phyloP scores from a whole-genome alignment of 2,329 filamentous ascomycete species.

The Aspergillus texensis region DNA sequence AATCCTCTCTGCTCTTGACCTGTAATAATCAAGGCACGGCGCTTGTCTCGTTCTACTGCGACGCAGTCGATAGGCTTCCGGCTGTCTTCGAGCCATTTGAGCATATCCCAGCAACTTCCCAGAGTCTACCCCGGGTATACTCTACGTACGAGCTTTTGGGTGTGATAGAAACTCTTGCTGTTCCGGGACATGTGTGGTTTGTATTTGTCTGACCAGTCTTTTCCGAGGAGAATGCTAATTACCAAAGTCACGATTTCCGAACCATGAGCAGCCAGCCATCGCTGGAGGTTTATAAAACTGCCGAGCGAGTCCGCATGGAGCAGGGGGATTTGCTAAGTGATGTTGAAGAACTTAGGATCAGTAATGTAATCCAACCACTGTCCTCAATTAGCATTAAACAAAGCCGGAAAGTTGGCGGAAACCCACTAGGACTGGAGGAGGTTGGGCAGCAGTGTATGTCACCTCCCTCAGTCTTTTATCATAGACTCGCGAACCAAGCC shows the following conservation, averaged over 20 bases:
- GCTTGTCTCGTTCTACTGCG: constrained; percentile 8
- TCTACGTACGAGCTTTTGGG: constrained; percentile 8
- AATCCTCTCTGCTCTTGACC: constrained; percentile 7
- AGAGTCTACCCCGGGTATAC: neutral
- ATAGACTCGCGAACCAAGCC: too few relatives aligned
- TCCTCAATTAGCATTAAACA: constrained; percentile 6
- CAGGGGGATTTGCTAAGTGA: constrained; percentile 7
- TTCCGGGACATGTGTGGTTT: too few relatives aligned
- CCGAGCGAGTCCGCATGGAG: constrained; percentile 4
- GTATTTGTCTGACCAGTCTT: too few relatives aligned
- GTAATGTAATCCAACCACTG: constrained; percentile 12
- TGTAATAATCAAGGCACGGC: neutral
- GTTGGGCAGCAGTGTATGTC: constrained; percentile 13
- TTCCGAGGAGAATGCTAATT: neutral
- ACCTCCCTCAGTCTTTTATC: too few relatives aligned
- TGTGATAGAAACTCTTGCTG: neutral
- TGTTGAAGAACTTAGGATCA: constrained; percentile 3
- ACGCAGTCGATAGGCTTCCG: constrained; percentile 4
- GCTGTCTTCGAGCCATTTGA: neutral
- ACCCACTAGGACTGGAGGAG: constrained; percentile 1
- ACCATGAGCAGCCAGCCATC: constrained; percentile 7
- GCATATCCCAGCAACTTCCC: constrained; percentile 6
- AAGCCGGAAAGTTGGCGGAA: neutral
- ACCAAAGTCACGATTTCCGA: neutral
- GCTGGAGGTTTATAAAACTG: constrained; percentile 10